These are phyloP conservation scores for Dovyalis caffra DNA, from an alignment of 345 rosid species.

Conservation along the genomic window DNA sequence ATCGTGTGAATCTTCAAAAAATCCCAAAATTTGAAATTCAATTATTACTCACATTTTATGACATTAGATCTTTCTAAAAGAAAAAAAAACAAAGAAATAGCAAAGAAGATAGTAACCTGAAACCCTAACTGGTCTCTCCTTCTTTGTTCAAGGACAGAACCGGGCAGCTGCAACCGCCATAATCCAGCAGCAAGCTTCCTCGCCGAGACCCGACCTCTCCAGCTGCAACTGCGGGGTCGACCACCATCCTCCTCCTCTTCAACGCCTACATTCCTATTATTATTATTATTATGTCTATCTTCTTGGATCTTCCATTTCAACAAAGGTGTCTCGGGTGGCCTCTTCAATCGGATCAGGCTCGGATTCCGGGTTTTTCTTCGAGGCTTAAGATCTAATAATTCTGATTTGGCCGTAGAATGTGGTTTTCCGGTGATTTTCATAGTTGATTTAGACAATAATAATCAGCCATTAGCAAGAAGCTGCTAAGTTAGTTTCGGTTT, in stretches of 20 bases:
- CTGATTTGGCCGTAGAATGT: constrained; percentile 17
- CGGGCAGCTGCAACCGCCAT: constrained; percentile 80
- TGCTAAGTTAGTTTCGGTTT: not conserved
- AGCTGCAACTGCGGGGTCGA: constrained; percentile 26
- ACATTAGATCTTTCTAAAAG: constrained; percentile 10
- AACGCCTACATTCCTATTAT: constrained; percentile 37
- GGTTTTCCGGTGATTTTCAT: constrained; percentile 77
- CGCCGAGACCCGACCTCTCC: constrained; percentile 56
- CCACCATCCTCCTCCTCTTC: constrained; percentile 27
- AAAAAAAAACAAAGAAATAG: not conserved
- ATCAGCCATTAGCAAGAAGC: constrained; percentile 23
- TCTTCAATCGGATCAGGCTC: constrained; percentile 49
- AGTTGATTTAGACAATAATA: not conserved
- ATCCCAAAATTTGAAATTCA: not conserved
- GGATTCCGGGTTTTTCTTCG: constrained; percentile 50
- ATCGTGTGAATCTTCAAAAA: not conserved
- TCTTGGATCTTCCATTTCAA: constrained; percentile 78
- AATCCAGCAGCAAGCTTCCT: constrained; percentile 88
- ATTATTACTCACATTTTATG: not conserved
- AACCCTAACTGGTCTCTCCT: constrained; percentile 56
- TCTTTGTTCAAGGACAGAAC: constrained; percentile 33
- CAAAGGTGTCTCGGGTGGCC: constrained; percentile 75
- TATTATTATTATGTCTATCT: constrained; percentile 39
- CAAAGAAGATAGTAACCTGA: constrained; percentile 41
- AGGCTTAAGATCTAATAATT: constrained; percentile 11